A percentile compares a stretch with the other conserved stretches of the same genome.
phyloP scores from a whole-genome alignment of 805 yeast genomes.

The Candida orba region DNA sequence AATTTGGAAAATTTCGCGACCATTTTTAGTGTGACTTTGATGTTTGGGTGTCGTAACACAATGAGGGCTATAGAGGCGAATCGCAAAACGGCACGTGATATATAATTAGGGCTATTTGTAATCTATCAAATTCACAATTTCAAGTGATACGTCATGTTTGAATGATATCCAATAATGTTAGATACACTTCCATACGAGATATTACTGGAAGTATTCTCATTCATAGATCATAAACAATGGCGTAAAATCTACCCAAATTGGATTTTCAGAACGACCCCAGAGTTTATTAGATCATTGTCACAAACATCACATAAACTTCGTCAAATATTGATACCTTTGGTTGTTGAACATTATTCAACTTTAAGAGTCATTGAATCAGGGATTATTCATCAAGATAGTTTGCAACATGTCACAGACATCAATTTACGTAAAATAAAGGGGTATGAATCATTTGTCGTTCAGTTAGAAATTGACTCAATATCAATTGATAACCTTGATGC shows the following conservation, averaged over 20 bases:
- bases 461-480: constrained; percentile 2
- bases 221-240: constrained; percentile 1
- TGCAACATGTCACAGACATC: not conserved
- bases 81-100: too few relatives aligned
- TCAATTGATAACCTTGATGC: not conserved
- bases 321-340: constrained; percentile 4
- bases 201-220: not conserved
- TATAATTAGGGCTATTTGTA: too few relatives aligned
- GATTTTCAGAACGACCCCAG: constrained; percentile 8
- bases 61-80: not conserved
- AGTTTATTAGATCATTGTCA: constrained; percentile 3
- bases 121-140: too few relatives aligned
- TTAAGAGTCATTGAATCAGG: constrained; percentile 9
- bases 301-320: constrained; percentile 11
- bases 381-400: not conserved
- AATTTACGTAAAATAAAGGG: not conserved
- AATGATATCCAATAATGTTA: not conserved
- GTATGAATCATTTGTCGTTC: constrained; percentile 3
- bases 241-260: constrained; percentile 6
- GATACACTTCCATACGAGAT: constrained; percentile 13
- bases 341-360: constrained; percentile 8
- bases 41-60: not conserved
- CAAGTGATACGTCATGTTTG: too few relatives aligned
- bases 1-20: not conserved
- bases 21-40: not conserved